These are phyloP conservation scores for Mortierella sp. DNA, from an alignment of 371 early-diverging fungal species.

Conservation along the genomic window DNA sequence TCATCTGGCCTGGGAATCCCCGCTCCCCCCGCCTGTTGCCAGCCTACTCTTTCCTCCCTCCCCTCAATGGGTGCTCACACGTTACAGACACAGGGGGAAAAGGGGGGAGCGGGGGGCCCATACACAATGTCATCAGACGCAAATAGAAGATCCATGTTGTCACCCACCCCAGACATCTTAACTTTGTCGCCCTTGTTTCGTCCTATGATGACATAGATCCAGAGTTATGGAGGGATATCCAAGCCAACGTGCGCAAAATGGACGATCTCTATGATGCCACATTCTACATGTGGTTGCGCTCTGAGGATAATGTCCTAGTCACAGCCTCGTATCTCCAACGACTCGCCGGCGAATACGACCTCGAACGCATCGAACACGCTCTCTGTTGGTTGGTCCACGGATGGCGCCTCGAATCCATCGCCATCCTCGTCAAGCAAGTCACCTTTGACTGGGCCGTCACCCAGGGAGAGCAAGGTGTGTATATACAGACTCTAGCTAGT, in stretches of 20 bases:
- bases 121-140: background rate
- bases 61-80: no score
- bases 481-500: background rate
- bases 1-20: no score
- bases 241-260: constrained; percentile 74
- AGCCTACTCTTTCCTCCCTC: no score
- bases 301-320: constrained; percentile 78
- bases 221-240: constrained; percentile 71
- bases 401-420: constrained; percentile 75
- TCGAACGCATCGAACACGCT: constrained; percentile 74
- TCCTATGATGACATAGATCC: constrained; percentile 22
- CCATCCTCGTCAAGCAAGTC: constrained; percentile 70
- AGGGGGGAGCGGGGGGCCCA: background rate
- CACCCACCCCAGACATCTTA: background rate
- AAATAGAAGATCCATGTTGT: no score
- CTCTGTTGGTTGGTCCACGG: constrained; percentile 77
- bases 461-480: constrained; percentile 65
- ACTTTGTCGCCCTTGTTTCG: background rate
- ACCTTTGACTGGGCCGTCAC: constrained; percentile 70
- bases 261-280: constrained; percentile 78
- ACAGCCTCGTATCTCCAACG: constrained; percentile 76
- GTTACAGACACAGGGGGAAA: background rate
- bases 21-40: no score
- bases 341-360: constrained; percentile 77
- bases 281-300: constrained; percentile 78